Base-by-base conservation (phyloP, 179 eudicot species). In the Heliamphora pulchella region DNA sequence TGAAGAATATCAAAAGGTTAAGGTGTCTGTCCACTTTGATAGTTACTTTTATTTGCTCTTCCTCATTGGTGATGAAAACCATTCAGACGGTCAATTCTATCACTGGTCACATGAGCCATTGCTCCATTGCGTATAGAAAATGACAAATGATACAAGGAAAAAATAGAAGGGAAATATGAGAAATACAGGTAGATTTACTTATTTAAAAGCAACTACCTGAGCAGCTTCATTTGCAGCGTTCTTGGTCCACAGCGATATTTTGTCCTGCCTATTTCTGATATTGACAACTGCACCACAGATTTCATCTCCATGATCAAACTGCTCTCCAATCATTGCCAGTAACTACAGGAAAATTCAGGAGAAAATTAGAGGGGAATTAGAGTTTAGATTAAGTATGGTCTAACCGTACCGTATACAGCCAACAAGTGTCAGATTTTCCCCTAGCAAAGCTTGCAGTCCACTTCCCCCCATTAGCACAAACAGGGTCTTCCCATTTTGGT, bases 401-500 rank as follows among this genome's bases (percentile, higher is more conserved):
- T 18, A 70, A 46, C 74, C 79, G 64, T 91, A 96, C 99, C 89
- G 98, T 90, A 74, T 94, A 88, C 74, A 92, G 91, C 99, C 98
- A 96, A 84, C 80, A 63, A 11, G 88, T 94, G 79, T 96, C 99
- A 70, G 92, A 91, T 86, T 93, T 91, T 14, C 90, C 95, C 81
- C 65, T 88, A 0, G 69, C 3, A 68, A 79, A 87, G 71, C 62
- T 81, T 61, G 88, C 81, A 82, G 93, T 91, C 98, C 98, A 96
- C 85, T 89, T 94, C 76, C 99, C 98, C 75, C 99, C 99, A 85
- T 94, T 92, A 86, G 94, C 91, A 86, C 99, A 96, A 20, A 93
- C 82, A 78, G 99, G 99, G 83, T 96, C 98, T 89, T 96, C 99
- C 99, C 99, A 96, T 84, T 96, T 96, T 59, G 98, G 99, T 89